Evolutionary conservation across 768 basidiomycete species (phyloP).

Genomic region (Pleurotus salmoneostramineus): DNA sequence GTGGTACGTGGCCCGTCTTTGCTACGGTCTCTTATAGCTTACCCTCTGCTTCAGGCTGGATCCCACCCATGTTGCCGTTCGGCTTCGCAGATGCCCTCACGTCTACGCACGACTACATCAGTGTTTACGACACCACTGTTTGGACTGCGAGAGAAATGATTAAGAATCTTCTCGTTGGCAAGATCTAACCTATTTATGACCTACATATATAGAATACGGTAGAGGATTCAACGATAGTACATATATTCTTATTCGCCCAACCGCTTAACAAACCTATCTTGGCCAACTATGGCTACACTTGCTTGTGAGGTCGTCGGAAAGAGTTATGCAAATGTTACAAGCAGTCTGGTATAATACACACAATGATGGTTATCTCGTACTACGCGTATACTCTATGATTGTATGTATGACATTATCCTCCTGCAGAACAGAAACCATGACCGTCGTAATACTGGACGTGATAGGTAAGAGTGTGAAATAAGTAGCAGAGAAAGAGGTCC

Average conservation of each 20-base stretch:
- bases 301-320: too few species aligned
- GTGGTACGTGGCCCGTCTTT: conserved; percentile 51
- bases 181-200: conserved; percentile 54
- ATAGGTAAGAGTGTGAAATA: not conserved
- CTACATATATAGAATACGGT: not conserved
- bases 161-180: conserved; percentile 77
- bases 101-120: conserved; percentile 86
- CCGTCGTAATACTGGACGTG: not conserved
- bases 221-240: not conserved
- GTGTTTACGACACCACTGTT: conserved; percentile 72
- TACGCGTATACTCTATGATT: not conserved
- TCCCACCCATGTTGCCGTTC: conserved; percentile 94
- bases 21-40: not conserved
- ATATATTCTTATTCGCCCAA: too few species aligned
- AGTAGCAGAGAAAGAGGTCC: not conserved
- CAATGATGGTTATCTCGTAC: not conserved
- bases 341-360: not conserved
- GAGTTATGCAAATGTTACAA: too few species aligned
- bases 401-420: not conserved
- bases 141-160: conserved; percentile 84
- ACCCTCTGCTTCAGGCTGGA: conserved; percentile 70
- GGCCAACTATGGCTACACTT: too few species aligned
- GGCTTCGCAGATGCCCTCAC: conserved; percentile 82
- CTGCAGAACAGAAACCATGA: not conserved
- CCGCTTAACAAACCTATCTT: too few species aligned